A percentile compares a stretch with the other conserved stretches of the same genome.
phyloP scores from a whole-genome alignment of 176 grass and related monocot genomes.

The Aechmea fasciata region DNA sequence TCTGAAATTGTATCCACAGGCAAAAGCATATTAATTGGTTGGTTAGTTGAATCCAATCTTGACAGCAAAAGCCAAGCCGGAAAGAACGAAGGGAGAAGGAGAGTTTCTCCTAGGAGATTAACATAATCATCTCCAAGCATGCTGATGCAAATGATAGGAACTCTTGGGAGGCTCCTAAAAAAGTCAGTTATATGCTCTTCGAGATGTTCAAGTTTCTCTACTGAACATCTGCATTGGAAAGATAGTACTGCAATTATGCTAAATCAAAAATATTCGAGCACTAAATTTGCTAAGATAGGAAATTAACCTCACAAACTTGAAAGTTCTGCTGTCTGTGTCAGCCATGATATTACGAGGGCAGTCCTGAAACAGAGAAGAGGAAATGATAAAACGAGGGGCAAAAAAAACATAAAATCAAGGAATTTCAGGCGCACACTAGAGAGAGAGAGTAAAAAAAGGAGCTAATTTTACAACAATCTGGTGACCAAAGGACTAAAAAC shows the following conservation, averaged over 20 bases:
- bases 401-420: neutral
- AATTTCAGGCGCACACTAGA: neutral
- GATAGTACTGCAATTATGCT: conserved; percentile 5
- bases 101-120: conserved; percentile 40
- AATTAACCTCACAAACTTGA: conserved; percentile 41
- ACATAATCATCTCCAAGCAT: conserved; percentile 70
- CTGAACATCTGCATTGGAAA: conserved; percentile 37
- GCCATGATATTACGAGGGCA: conserved; percentile 8
- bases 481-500: too few species aligned
- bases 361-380: conserved; percentile 34
- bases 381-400: conserved; percentile 19
- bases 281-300: conserved; percentile 9
- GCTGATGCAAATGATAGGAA: conserved; percentile 82
- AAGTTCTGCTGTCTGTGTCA: conserved; percentile 10
- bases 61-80: conserved; percentile 77
- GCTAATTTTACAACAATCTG: too few species aligned
- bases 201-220: conserved; percentile 40
- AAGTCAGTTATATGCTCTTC: conserved; percentile 58
- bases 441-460: neutral
- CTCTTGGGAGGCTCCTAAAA: conserved; percentile 55
- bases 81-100: conserved; percentile 44
- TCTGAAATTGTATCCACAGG: conserved; percentile 45
- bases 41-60: conserved; percentile 53
- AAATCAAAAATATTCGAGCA: neutral
- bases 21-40: conserved; percentile 70